Conservation (phyloP, 805 yeast species). For the Wickerhamiella vanderwaltii region DNA sequence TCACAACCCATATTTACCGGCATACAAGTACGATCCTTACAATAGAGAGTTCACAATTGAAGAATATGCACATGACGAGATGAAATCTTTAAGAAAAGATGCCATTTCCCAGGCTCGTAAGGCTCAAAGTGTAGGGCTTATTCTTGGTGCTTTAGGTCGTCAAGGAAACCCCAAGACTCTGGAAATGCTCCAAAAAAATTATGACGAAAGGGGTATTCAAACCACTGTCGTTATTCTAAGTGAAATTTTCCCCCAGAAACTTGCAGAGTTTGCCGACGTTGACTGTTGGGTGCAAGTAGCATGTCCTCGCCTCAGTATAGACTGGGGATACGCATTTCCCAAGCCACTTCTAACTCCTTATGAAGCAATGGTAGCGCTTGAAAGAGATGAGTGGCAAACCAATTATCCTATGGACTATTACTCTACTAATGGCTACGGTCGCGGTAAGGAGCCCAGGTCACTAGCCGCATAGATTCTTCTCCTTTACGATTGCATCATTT, state of each 20-base stretch:
- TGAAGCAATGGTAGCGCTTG: slow-evolving; percentile 85
- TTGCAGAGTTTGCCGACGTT: slow-evolving; percentile 82
- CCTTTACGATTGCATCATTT: too few relatives aligned
- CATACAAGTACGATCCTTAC: slow-evolving; percentile 91
- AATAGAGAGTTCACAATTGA: slow-evolving; percentile 83
- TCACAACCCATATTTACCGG: slow-evolving; percentile 86
- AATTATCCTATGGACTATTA: slow-evolving; percentile 96
- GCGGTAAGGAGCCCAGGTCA: slow-evolving; percentile 54
- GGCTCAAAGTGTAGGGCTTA: slow-evolving; percentile 64
- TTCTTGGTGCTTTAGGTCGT: slow-evolving; percentile 87
- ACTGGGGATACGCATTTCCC: slow-evolving; percentile 97
- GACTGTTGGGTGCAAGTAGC: slow-evolving; percentile 97
- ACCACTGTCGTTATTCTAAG: slow-evolving; percentile 76
- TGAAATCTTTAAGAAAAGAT: slow-evolving; percentile 57
- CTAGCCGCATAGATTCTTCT: too few relatives aligned
- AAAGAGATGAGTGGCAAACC: slow-evolving; percentile 39
- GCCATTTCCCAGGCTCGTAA: slow-evolving; percentile 54
- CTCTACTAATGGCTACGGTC: slow-evolving; percentile 77
- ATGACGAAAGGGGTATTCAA: slow-evolving; percentile 44
- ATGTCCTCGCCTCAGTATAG: slow-evolving; percentile 89
- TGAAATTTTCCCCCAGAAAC: slow-evolving; percentile 85
- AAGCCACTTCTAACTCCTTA: slow-evolving; percentile 90
- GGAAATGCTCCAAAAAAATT: slow-evolving; percentile 45
- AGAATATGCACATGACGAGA: slow-evolving; percentile 72
- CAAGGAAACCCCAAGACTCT: slow-evolving; percentile 83